Evolutionary conservation across 78 protist species (phyloP).

Genomic region (Cavenderia fasciculata): DNA sequence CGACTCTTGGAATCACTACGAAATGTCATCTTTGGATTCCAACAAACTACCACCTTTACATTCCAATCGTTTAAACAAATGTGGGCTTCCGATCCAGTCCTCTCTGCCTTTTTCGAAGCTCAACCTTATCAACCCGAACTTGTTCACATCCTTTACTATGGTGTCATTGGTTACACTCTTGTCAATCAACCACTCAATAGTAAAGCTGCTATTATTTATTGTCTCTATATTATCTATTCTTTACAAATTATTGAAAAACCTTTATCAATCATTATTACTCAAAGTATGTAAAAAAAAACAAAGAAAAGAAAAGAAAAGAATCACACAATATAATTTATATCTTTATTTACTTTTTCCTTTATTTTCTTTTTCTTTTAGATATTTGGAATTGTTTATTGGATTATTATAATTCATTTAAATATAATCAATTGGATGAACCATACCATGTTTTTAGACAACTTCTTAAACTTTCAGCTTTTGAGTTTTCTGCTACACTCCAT

Average conservation of each 20-base stretch:
- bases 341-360: background rate
- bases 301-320: background rate
- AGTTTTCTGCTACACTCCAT: constrained; percentile 40
- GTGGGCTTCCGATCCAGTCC: background rate
- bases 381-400: constrained; percentile 36
- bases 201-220: constrained; percentile 31
- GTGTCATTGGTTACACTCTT: constrained; percentile 37
- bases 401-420: constrained; percentile 38
- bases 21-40: constrained; percentile 12
- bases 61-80: constrained; percentile 19
- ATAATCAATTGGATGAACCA: background rate
- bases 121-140: constrained; percentile 7
- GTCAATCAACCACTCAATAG: constrained; percentile 20
- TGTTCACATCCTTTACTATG: constrained; percentile 48
- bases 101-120: constrained; percentile 6
- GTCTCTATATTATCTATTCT: constrained; percentile 19
- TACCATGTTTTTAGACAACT: constrained; percentile 45
- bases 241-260: constrained; percentile 17
- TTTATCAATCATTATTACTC: constrained; percentile 10
- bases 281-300: constrained; percentile 9
- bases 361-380: constrained; percentile 10
- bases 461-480: constrained; percentile 5
- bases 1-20: constrained; percentile 6
- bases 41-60: background rate
- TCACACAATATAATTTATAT: background rate